Evolutionary conservation across 176 grass and related monocot species (phyloP), one percentile per base, ranked within the genome.

Genomic region (Avena sativa): DNA sequence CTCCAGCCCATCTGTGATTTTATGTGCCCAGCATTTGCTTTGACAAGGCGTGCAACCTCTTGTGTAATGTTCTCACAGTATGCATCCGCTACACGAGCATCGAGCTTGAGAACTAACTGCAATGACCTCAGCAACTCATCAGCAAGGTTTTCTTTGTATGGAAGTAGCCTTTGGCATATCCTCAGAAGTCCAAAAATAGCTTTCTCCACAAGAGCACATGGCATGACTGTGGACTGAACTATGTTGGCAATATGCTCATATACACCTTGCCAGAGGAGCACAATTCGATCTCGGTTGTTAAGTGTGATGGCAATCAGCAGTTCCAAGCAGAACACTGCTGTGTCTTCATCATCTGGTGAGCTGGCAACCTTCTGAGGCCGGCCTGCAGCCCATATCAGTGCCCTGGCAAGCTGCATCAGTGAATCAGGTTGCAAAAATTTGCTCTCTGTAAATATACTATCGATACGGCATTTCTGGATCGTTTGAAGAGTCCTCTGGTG

Each of bases 181-280:
- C 94, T 88, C 57, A 99, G 80, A 56, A 99, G 94, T 34, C 97
- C 97, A 92, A 99, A 99, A 87, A 99, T 95, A 72, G 97, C 97
- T 82, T 94, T 99, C 81, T 99, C 97, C 58, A 95, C 94, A 68
- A 99, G 87, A 78, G 94, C 94, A 56, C 97, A 99, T 26, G 97
- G 94, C 91, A 94, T 92, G 70, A 97, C 92, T 65, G 94, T 92
- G 30, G 94, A 94, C 87, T 99, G 97, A 79, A 99, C 91, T 84
- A 99, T 99, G 71, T 83, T 93, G 83, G 94, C 90, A 60, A 99
- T 99, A 88, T 99, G 97, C 83, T 99, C 97, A 53, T 97, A 99
- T 20, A 99, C 94, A 43, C 92, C 94, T 78, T 96, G 97, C 97
- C 97, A 99, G 14, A 99, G 90, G 83, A 99, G 87, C 61, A 85